phyloP scores from a whole-genome alignment of 2,329 filamentous ascomycete genomes.

The Sporothrix pallida region DNA sequence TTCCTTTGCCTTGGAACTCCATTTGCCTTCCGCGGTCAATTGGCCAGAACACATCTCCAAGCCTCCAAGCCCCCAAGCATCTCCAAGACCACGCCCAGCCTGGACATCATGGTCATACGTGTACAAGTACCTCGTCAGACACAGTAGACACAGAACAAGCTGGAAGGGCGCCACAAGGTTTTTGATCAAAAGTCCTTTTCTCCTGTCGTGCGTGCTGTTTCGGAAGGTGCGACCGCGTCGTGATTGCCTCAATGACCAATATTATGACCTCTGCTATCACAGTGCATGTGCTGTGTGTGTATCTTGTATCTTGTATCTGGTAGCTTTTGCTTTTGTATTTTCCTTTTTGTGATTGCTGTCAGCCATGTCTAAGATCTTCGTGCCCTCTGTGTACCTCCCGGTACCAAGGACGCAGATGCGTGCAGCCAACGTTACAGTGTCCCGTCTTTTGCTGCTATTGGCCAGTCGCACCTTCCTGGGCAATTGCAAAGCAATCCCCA shows the following conservation, averaged over 20 bases:
- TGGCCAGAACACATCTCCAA: not conserved
- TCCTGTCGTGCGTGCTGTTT: constrained; percentile 14
- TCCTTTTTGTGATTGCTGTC: not conserved
- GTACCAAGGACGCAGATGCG: not conserved
- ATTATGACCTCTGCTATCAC: not conserved
- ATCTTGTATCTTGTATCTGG: not conserved
- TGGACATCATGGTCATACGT: not conserved
- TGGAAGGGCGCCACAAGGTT: not conserved
- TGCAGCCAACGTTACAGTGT: constrained; percentile 18
- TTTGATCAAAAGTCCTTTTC: not conserved
- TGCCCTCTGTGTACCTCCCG: not conserved
- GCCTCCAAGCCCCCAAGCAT: not conserved
- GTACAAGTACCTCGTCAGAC: not conserved
- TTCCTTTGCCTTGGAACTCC: not conserved
- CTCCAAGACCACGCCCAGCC: not conserved
- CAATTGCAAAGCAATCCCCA: not conserved
- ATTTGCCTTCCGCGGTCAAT: not conserved
- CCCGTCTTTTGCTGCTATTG: not conserved
- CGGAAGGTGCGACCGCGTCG: constrained; percentile 22
- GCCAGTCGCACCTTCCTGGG: not conserved
- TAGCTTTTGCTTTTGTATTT: not conserved
- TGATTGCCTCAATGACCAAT: not conserved
- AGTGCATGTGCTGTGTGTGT: not conserved
- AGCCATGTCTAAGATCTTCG: constrained; percentile 5
- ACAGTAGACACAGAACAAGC: not conserved